These are phyloP conservation scores for Glaciozyma antarctica DNA, from an alignment of 768 basidiomycete species.

Conservation along the genomic window DNA sequence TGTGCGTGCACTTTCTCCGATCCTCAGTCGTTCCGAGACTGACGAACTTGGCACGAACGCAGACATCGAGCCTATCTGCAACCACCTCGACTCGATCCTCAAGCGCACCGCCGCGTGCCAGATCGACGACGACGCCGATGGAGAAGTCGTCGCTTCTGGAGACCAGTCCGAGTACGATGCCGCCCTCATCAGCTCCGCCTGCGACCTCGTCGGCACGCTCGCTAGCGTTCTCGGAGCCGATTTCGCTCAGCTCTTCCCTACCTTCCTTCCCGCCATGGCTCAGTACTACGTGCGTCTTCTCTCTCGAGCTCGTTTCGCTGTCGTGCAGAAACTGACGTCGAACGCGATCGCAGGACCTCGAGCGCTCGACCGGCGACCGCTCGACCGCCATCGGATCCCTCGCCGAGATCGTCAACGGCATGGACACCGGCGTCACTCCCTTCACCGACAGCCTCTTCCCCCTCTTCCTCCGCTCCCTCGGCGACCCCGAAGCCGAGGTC, in stretches of 20 bases:
- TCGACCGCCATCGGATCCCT: slow-evolving; percentile 87
- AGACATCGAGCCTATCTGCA: slow-evolving; percentile 64
- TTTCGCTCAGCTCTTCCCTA: slow-evolving; percentile 68
- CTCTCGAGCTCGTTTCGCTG: neutral
- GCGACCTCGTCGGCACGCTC: slow-evolving; percentile 82
- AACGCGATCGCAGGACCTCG: slow-evolving; percentile 54
- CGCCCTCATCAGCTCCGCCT: slow-evolving; percentile 83
- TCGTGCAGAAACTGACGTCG: neutral
- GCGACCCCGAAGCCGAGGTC: slow-evolving; percentile 81
- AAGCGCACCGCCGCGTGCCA: slow-evolving; percentile 94
- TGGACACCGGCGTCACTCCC: slow-evolving; percentile 68
- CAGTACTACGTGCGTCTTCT: slow-evolving; percentile 72
- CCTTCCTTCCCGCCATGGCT: slow-evolving; percentile 80
- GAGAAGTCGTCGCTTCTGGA: slow-evolving; percentile 55
- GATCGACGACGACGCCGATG: slow-evolving; percentile 68
- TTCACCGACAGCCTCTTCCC: slow-evolving; percentile 72
- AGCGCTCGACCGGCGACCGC: slow-evolving; percentile 76
- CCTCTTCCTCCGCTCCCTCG: slow-evolving; percentile 71
- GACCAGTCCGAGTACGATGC: slow-evolving; percentile 97
- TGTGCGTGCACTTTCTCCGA: slow-evolving; percentile 47
- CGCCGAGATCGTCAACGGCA: slow-evolving; percentile 87
- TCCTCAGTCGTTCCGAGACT: neutral
- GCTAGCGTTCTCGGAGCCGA: slow-evolving; percentile 75
- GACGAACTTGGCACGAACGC: neutral
- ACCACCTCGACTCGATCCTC: slow-evolving; percentile 71